Evolutionary conservation across 2,329 filamentous ascomycete species (phyloP).

Genomic region (Talaromyces islandicus): DNA sequence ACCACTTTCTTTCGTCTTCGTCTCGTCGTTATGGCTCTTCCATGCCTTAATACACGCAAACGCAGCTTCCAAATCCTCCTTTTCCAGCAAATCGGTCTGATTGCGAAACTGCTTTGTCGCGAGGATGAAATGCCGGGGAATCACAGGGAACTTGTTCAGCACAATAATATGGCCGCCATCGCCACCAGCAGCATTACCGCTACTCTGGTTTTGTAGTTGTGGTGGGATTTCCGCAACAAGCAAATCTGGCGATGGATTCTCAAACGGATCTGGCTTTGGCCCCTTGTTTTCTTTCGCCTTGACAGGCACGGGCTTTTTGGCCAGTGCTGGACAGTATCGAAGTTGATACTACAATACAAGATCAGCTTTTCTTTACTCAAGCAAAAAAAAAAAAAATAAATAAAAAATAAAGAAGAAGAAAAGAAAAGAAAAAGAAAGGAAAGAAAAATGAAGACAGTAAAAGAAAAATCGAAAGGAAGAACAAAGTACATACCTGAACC

Average conservation of each 20-base stretch:
- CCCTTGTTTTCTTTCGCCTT: conserved; percentile 15
- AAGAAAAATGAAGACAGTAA: not conserved
- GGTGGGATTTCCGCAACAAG: conserved; percentile 36
- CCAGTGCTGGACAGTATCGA: conserved; percentile 44
- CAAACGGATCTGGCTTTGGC: conserved; percentile 39
- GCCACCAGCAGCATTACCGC: too few relatives aligned
- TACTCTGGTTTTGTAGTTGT: conserved; percentile 9
- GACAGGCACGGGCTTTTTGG: conserved; percentile 34
- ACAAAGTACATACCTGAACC: conserved; percentile 28
- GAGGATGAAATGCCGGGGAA: conserved; percentile 44
- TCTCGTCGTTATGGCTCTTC: conserved; percentile 15
- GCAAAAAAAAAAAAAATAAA: not conserved
- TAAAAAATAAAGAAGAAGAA: not conserved
- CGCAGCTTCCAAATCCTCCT: conserved; percentile 35
- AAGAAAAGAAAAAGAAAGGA: not conserved
- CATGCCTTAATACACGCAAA: conserved; percentile 39
- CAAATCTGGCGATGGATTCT: conserved; percentile 37
- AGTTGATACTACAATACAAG: conserved; percentile 38
- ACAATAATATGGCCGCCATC: conserved; percentile 35
- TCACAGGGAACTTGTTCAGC: conserved; percentile 45
- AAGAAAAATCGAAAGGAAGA: not conserved
- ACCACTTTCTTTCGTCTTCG: not conserved
- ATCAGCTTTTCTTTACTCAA: not conserved
- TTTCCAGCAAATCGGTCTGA: conserved; percentile 40
- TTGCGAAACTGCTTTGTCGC: conserved; percentile 39